Evolutionary conservation across 73 alveolate genomes (phyloP).

Genomic region (Symbiodinium natans): DNA sequence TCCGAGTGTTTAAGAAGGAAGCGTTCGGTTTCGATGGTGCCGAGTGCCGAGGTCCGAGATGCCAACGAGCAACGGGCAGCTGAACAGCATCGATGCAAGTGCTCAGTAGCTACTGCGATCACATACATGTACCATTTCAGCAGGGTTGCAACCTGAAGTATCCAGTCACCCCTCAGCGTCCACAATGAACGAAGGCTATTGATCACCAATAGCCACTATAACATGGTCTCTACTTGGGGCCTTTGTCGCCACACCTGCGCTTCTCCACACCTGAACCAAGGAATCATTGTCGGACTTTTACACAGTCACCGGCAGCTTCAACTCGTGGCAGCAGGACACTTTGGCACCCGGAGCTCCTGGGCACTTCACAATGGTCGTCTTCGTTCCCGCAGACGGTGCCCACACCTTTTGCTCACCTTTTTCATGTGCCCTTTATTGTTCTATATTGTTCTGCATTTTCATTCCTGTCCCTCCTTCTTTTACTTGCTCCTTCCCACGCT

Average conservation of each 20-base stretch:
- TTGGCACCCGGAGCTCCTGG: slow-evolving; percentile 73
- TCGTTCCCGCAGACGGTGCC: slow-evolving; percentile 42
- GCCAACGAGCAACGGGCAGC: not conserved
- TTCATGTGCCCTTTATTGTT: too few species aligned
- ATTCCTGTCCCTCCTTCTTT: not conserved
- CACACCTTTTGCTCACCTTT: too few species aligned
- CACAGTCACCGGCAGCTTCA: slow-evolving; percentile 74
- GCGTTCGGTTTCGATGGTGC: too few species aligned
- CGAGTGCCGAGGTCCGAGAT: not conserved
- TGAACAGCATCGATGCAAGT: not conserved
- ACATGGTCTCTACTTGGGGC: too few species aligned
- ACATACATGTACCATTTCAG: too few species aligned
- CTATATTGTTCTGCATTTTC: too few species aligned
- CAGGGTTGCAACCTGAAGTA: too few species aligned
- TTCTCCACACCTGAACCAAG: not conserved
- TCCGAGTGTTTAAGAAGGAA: not conserved
- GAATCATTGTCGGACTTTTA: slow-evolving; percentile 4
- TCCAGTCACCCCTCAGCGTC: too few species aligned
- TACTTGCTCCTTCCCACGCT: not conserved
- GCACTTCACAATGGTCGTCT: slow-evolving; percentile 43
- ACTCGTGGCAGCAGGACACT: slow-evolving; percentile 66
- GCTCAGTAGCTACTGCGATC: too few species aligned
- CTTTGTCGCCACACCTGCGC: not conserved
- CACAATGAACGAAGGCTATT: too few species aligned
- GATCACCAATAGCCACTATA: too few species aligned